A percentile compares a stretch with the other conserved stretches of the same genome.
Conservation (phyloP, 257 asterid species). For the Cruciata laevipes region DNA sequence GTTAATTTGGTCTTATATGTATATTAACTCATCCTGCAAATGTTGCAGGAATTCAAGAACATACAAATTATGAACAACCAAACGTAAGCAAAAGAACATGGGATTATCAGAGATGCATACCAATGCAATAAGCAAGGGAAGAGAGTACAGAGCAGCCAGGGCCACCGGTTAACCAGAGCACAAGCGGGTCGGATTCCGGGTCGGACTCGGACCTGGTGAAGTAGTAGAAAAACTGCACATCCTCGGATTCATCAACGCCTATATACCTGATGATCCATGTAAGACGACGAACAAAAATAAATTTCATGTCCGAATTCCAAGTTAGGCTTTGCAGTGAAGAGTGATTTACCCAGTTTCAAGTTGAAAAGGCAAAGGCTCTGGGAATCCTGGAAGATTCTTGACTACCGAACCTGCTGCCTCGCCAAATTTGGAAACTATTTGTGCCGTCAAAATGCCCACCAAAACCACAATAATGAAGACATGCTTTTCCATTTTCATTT, state of each 20-base stretch:
- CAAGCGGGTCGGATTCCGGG: constrained; percentile 16
- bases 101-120: not conserved
- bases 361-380: constrained; percentile 22
- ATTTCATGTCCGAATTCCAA: not conserved
- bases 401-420: constrained; percentile 17
- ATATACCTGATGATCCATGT: not conserved
- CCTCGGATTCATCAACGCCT: constrained; percentile 21
- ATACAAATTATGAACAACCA: too few species aligned
- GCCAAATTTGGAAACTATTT: not conserved
- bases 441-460: not conserved
- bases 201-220: constrained; percentile 14
- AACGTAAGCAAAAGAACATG: not conserved
- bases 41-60: too few species aligned
- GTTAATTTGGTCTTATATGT: not conserved
- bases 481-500: not conserved
- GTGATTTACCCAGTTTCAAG: constrained; percentile 22
- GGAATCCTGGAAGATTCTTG: constrained; percentile 23
- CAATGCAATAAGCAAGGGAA: constrained; percentile 14
- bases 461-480: not conserved
- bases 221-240: constrained; percentile 24
- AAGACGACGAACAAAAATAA: not conserved
- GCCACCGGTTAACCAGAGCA: constrained; percentile 20
- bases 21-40: too few species aligned
- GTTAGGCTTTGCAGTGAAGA: not conserved
- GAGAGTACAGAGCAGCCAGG: constrained; percentile 15